Percentiles rank a stretch among this genome's conserved stretches.
These are phyloP conservation scores for Spergularia bocconei DNA, from an alignment of 148 eudicot genomes.

Conservation along the genomic window DNA sequence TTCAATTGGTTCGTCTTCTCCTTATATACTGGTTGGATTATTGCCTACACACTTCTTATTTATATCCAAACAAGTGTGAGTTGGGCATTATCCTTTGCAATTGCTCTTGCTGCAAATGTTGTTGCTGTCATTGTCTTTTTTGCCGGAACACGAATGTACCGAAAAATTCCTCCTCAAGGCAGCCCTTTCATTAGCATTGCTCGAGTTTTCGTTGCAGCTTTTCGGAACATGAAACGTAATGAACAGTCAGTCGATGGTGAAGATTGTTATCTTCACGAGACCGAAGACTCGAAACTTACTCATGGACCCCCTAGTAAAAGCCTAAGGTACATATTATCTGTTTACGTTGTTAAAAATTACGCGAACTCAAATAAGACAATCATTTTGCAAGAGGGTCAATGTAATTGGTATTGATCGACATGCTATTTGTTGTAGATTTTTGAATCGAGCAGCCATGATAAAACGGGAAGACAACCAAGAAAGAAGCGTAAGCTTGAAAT, in stretches of 20 bases:
- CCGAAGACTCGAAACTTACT: slow-evolving; percentile 11
- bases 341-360: too few relatives aligned
- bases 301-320: slow-evolving; percentile 25
- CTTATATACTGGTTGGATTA: slow-evolving; percentile 29
- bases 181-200: slow-evolving; percentile 52
- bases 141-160: slow-evolving; percentile 33
- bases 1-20: slow-evolving; percentile 44
- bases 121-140: slow-evolving; percentile 33
- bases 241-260: background rate
- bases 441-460: slow-evolving; percentile 42
- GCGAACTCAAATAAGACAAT: too few relatives aligned
- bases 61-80: slow-evolving; percentile 50
- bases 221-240: slow-evolving; percentile 24
- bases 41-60: slow-evolving; percentile 40
- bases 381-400: too few relatives aligned
- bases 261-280: slow-evolving; percentile 25
- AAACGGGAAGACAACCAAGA: slow-evolving; percentile 1
- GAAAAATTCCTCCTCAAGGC: slow-evolving; percentile 31
- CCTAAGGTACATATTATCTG: slow-evolving; percentile 32
- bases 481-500: slow-evolving; percentile 1
- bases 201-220: slow-evolving; percentile 45
- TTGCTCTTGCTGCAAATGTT: slow-evolving; percentile 36
- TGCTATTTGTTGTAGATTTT: slow-evolving; percentile 36
- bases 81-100: slow-evolving; percentile 41
- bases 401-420: too few relatives aligned